Evolutionary conservation across 2,329 filamentous ascomycete species (phyloP), one percentile per base, ranked within the genome.

Genomic region (Atkinsonella hypoxylon): DNA sequence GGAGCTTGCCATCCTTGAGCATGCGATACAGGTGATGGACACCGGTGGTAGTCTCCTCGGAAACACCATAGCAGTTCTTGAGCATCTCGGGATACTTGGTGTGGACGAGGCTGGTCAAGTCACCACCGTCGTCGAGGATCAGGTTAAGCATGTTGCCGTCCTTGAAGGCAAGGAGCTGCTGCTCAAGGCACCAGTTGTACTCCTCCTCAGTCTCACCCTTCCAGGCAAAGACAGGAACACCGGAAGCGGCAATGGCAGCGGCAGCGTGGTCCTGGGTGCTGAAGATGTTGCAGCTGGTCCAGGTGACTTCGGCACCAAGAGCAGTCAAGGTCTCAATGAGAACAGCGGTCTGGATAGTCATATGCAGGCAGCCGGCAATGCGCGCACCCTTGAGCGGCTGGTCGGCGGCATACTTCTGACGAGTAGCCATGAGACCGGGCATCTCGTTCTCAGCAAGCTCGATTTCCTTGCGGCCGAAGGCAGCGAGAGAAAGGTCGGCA

Each of bases 241-340:
- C 93, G 50, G 83, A 78, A 52, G 91, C 93, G 62, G 93, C 93
- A 75, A 98, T 96, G 70, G 93, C 93, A 60, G 93, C 90, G 50
- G 93, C 93, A 64, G 93, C 93, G 76, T 97, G 91, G 76, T 97
- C 93, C 75, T 96, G 91, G 63, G 91, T 97, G 70, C 87, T 93
- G 85, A 96, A 98, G 75, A 98, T 97, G 83, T 98, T 97, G 86
- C 93, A 98, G 63, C 87, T 93, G 55, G 91, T 87, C 93, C 93
- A 97, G 69, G 93, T 98, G 64, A 97, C 87, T 82, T 97, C 93
- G 65, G 93, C 93, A 76, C 93, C 93, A 65, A 98, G 89, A 61
- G 85, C 78, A 65, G 80, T 87, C 68, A 98, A 84, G 60, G 93
- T 98, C 84, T 98, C 93, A 73, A 98, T 98, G 66, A 98, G 85